Evolutionary conservation across 345 rosid genomes (phyloP), one percentile per base, ranked within the genome.

Genomic region (Lumnitzera littorea): DNA sequence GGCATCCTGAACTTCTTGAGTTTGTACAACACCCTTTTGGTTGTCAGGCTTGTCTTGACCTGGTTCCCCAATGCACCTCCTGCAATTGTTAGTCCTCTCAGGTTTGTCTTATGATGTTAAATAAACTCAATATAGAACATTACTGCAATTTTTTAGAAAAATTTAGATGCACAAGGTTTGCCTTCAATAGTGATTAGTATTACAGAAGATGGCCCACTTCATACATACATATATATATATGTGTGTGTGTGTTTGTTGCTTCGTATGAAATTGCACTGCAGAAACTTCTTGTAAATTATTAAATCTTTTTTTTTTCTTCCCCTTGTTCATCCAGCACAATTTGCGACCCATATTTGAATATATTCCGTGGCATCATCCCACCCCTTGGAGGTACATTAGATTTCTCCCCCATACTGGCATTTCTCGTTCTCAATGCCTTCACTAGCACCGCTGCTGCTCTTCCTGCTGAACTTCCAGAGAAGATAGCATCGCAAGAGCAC

Each of bases 61-160:
- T 92, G 97, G 98, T 92, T 92, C 72, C 98, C 98, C 0, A 85
- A 84, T 68, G 71, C 96, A 51, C 97, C 97, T 76, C 94, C 97
- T 29, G 97, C 86, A 75, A 92, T 92, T 68, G 95, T 89, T 51
- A 80, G 78, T 64, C 98, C 98, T 52, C 94, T 92, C 74, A 89
- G 98, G 97, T 92, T 43, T 52, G 61, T 10, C n/a, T 49, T 51
- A 4, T 36, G 43, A 36, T 36, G 43, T 9, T 1, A 6, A 36
- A 36, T 5, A 4, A 9, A 36, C 43, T 36, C 10, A 36, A 9
- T 36, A 36, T 36, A 36, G 43, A 36, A 36, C 43, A 36, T 5
- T 36, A 9, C 43, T 36, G 7, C 43, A 36, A 36, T 36, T 36
- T 5, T 36, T 1, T 36, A 36, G 43, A 36, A 36, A 36, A 36